A percentile compares a stretch with the other conserved stretches of the same genome.
Conservation (phyloP, 2,329 filamentous ascomycete genomes). For the Elsinoe necatrix region DNA sequence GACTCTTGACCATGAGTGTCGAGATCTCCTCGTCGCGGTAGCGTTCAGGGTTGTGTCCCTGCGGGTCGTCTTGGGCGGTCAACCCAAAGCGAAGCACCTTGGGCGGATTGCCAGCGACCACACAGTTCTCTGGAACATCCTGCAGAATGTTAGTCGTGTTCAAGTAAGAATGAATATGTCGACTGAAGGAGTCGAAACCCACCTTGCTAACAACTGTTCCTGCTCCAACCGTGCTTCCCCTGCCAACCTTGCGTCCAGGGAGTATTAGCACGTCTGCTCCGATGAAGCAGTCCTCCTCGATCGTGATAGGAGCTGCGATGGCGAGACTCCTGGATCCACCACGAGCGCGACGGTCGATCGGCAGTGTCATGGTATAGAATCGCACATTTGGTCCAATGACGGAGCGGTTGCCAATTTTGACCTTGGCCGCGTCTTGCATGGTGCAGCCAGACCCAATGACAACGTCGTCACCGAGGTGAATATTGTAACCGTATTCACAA, state of each 20-base stretch:
- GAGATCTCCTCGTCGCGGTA: conserved; percentile 4
- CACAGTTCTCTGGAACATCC: conserved; percentile 40
- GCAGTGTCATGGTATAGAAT: conserved; percentile 67
- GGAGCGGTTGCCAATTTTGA: conserved; percentile 70
- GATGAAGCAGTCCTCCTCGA: conserved; percentile 65
- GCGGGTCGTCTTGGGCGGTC: conserved; percentile 4
- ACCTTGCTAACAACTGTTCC: conserved; percentile 49
- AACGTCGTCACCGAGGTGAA: conserved; percentile 76
- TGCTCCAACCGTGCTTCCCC: conserved; percentile 45
- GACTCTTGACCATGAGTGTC: not conserved
- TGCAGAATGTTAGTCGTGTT: conserved; percentile 20
- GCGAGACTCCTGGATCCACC: conserved; percentile 66
- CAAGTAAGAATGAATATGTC: not conserved
- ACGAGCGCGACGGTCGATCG: conserved; percentile 63
- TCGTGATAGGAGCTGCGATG: conserved; percentile 61
- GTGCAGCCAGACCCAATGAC: conserved; percentile 75
- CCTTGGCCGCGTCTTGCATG: conserved; percentile 76
- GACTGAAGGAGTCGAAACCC: conserved; percentile 23
- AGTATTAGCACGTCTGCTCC: conserved; percentile 55
- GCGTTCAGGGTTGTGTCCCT: conserved; percentile 1
- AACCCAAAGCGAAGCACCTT: conserved; percentile 22
- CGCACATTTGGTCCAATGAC: conserved; percentile 71
- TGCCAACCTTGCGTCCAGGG: conserved; percentile 47
- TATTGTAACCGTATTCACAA: conserved; percentile 95
- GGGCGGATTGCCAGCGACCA: conserved; percentile 43